Percentiles rank a stretch among this genome's conserved stretches.
These are phyloP conservation scores for Ganoderma resinaceum DNA, from an alignment of 1,284 basidiomycete species.

Conservation along the genomic window DNA sequence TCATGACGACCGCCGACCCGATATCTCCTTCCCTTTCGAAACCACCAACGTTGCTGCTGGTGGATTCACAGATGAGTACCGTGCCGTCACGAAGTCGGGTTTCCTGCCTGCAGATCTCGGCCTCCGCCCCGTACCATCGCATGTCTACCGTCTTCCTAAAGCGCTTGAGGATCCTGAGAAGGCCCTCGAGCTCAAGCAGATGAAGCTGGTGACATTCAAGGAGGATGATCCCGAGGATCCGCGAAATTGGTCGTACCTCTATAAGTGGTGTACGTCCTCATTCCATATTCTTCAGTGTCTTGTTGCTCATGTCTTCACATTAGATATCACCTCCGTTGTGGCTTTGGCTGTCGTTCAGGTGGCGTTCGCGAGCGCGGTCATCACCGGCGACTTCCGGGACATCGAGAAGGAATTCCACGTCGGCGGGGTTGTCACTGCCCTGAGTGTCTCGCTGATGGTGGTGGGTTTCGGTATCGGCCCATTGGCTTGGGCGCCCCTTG, in stretches of 20 bases:
- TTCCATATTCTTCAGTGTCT: constrained; percentile 44
- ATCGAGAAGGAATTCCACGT: constrained; percentile 54
- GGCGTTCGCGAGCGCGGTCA: constrained; percentile 67
- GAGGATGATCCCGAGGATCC: constrained; percentile 66
- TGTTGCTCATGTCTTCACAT: constrained; percentile 47
- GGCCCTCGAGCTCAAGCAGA: constrained; percentile 38
- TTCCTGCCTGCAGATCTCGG: constrained; percentile 37
- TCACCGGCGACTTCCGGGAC: constrained; percentile 50
- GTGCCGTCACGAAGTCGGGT: constrained; percentile 39
- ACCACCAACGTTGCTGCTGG: constrained; percentile 40
- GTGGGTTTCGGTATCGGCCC: constrained; percentile 62
- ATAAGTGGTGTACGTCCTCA: constrained; percentile 54
- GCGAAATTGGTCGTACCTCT: constrained; percentile 58
- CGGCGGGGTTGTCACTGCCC: constrained; percentile 55
- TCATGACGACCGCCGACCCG: constrained; percentile 37
- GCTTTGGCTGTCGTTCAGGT: constrained; percentile 43
- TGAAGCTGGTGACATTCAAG: constrained; percentile 43
- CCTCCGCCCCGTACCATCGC: constrained; percentile 40
- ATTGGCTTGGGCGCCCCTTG: constrained; percentile 44
- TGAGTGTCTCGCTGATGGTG: constrained; percentile 55
- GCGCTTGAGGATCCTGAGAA: constrained; percentile 43
- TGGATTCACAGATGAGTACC: constrained; percentile 44
- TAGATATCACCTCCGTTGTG: constrained; percentile 37
- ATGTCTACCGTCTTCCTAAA: constrained; percentile 35
- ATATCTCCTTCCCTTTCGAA: constrained; percentile 42